These are phyloP conservation scores for Cladosporium austrohemisphaericum DNA, from an alignment of 2,329 filamentous ascomycete genomes.

Conservation along the genomic window DNA sequence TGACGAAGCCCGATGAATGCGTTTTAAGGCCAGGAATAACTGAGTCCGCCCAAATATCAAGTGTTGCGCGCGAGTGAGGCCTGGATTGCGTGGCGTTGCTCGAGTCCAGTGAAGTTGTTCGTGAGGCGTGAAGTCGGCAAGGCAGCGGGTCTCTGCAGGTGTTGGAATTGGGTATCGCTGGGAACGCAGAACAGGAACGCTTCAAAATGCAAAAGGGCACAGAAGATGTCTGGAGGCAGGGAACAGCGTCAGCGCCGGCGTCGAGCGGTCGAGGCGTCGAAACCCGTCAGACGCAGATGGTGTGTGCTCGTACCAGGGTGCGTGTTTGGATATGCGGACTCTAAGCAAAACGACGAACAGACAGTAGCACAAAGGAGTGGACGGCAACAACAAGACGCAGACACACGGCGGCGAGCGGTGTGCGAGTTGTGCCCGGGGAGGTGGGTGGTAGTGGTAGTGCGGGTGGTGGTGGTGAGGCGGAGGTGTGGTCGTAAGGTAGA, in stretches of 20 bases:
- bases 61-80: neutral
- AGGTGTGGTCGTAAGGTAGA: too few species aligned
- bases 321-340: conserved; percentile 16
- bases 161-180: conserved; percentile 1
- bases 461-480: conserved; percentile 18
- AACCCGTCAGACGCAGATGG: conserved; percentile 1
- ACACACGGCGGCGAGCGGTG: conserved; percentile 13
- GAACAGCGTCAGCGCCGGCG: neutral
- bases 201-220: conserved; percentile 10
- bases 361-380: conserved; percentile 21
- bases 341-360: conserved; percentile 10
- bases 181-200: conserved; percentile 15
- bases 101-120: neutral
- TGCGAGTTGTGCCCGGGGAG: conserved; percentile 17
- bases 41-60: neutral
- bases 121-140: neutral
- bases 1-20: conserved; percentile 6
- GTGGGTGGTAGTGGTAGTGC: conserved; percentile 4
- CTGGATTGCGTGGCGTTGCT: neutral
- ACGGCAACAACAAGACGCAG: conserved; percentile 21
- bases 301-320: conserved; percentile 20
- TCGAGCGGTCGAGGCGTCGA: conserved; percentile 2
- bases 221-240: neutral
- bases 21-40: too few species aligned
- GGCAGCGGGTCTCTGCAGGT: neutral